These are phyloP conservation scores for Yamadazyma scolyti DNA, from an alignment of 805 yeast species.

Conservation along the genomic window DNA sequence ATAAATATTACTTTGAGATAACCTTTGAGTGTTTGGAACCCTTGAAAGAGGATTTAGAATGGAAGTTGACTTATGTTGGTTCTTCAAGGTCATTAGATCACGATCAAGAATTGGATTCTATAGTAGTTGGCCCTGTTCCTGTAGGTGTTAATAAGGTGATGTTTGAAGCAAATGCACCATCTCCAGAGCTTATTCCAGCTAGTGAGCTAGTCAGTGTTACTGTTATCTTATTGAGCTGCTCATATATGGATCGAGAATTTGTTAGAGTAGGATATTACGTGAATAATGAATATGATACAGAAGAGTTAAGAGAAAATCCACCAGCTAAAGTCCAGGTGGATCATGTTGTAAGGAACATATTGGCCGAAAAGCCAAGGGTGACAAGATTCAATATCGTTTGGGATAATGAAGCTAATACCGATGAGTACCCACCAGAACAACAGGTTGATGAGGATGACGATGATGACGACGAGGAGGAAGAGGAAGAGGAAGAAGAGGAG, in stretches of 20 bases:
- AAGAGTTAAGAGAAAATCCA: slow-evolving; percentile 89
- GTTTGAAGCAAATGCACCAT: slow-evolving; percentile 94
- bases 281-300: slow-evolving; percentile 92
- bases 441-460: slow-evolving; percentile 62
- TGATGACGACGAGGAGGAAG: slow-evolving; percentile 53
- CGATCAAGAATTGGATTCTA: slow-evolving; percentile 94
- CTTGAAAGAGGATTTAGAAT: slow-evolving; percentile 85
- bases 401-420: slow-evolving; percentile 72
- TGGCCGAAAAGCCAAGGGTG: slow-evolving; percentile 97
- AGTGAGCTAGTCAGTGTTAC: slow-evolving; percentile 94
- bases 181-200: slow-evolving; percentile 94
- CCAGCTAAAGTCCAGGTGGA: slow-evolving; percentile 92
- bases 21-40: slow-evolving; percentile 97
- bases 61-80: slow-evolving; percentile 97
- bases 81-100: slow-evolving; percentile 92
- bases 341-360: slow-evolving; percentile 86
- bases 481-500: slow-evolving; percentile 54
- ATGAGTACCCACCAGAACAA: slow-evolving; percentile 77
- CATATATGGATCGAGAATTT: slow-evolving; percentile 90
- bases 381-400: slow-evolving; percentile 96
- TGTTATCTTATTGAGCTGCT: slow-evolving; percentile 86
- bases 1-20: slow-evolving; percentile 93
- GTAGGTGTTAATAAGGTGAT: slow-evolving; percentile 93
- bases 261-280: slow-evolving; percentile 98
- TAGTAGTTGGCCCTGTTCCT: slow-evolving; percentile 98